These are phyloP conservation scores for Elongisporangium prolatum DNA, from an alignment of 352 stramenopile species.

Conservation along the genomic window DNA sequence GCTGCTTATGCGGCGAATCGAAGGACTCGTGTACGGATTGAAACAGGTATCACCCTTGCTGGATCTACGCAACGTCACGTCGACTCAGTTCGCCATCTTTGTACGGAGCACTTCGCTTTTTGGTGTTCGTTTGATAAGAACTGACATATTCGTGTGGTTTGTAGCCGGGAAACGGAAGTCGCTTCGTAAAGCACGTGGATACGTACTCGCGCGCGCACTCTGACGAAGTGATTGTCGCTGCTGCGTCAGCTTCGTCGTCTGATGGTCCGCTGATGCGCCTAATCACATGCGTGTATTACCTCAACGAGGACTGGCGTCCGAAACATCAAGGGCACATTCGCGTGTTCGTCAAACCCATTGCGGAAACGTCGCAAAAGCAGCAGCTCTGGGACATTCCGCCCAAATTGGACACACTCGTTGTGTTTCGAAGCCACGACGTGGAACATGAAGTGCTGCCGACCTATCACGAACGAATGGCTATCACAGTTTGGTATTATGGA, in stretches of 20 bases:
- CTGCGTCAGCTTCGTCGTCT: neutral
- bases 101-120: constrained; percentile 24
- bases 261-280: constrained; percentile 33
- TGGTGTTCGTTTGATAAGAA: constrained; percentile 1
- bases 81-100: constrained; percentile 73
- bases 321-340: constrained; percentile 61
- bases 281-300: constrained; percentile 86
- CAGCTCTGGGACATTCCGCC: constrained; percentile 73
- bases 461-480: constrained; percentile 76
- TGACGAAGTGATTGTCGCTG: constrained; percentile 10
- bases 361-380: neutral
- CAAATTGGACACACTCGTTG: constrained; percentile 80
- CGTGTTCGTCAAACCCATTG: constrained; percentile 32
- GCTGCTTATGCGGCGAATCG: constrained; percentile 40
- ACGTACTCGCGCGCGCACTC: constrained; percentile 42
- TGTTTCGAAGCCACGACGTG: constrained; percentile 90
- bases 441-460: constrained; percentile 89
- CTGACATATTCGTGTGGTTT: no score
- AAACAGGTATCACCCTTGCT: constrained; percentile 44
- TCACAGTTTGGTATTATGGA: constrained; percentile 95
- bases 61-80: constrained; percentile 63
- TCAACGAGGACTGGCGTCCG: constrained; percentile 69
- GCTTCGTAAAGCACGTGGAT: constrained; percentile 69
- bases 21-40: constrained; percentile 46
- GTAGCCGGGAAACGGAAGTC: constrained; percentile 57